Conservation (phyloP, 306 rosid species). For the Dryas octopetala region DNA sequence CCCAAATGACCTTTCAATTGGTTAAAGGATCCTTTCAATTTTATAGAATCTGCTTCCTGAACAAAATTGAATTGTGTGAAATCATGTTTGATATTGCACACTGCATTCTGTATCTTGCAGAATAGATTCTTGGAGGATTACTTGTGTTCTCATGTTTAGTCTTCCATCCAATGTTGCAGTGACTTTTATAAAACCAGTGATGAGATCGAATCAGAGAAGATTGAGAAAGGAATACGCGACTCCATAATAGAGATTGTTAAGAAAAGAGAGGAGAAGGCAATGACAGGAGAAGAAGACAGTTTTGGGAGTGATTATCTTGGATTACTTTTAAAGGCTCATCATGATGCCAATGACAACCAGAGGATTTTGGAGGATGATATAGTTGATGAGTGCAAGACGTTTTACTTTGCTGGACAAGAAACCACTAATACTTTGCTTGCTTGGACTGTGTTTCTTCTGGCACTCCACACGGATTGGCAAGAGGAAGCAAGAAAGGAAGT, state of each 20-base stretch:
- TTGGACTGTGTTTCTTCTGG: slow-evolving; percentile 35
- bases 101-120: too few relatives aligned
- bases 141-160: not conserved
- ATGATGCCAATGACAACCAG: slow-evolving; percentile 19
- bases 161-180: slow-evolving; percentile 18
- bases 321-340: slow-evolving; percentile 27
- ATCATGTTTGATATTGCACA: too few relatives aligned
- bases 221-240: slow-evolving; percentile 25
- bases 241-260: slow-evolving; percentile 17
- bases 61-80: too few relatives aligned
- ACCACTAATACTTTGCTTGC: slow-evolving; percentile 30
- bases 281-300: not conserved
- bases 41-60: too few relatives aligned
- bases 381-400: slow-evolving; percentile 37
- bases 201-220: slow-evolving; percentile 27
- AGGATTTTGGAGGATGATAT: slow-evolving; percentile 26
- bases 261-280: slow-evolving; percentile 24
- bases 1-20: not conserved
- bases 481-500: slow-evolving; percentile 43
- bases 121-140: not conserved
- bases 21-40: not conserved
- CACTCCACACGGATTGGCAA: slow-evolving; percentile 38
- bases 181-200: slow-evolving; percentile 11
- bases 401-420: slow-evolving; percentile 36
- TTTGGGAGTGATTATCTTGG: slow-evolving; percentile 41